Evolutionary conservation across 768 basidiomycete species (phyloP).

Genomic region (Tricholoma sp.): DNA sequence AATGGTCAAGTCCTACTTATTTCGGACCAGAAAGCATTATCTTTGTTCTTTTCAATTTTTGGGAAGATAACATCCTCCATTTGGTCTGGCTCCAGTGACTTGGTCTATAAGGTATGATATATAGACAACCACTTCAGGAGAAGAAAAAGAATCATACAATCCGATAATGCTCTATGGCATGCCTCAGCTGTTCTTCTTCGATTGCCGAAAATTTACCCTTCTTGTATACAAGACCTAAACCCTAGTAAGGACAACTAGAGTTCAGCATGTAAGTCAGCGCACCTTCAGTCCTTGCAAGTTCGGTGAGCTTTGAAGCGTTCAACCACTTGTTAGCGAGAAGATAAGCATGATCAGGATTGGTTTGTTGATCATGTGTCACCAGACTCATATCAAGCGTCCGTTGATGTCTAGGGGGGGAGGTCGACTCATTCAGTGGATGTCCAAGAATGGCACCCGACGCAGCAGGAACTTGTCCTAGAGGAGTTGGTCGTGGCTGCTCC

Average conservation of each 20-base stretch:
- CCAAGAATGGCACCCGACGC: constrained; percentile 40
- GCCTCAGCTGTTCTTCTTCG: constrained; percentile 62
- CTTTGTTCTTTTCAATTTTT: constrained; percentile 53
- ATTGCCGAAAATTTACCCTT: constrained; percentile 84
- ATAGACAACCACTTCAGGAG: neutral
- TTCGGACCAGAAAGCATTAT: constrained; percentile 74
- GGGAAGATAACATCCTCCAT: constrained; percentile 65
- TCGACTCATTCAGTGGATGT: constrained; percentile 25
- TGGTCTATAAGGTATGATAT: constrained; percentile 30
- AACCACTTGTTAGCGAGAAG: constrained; percentile 80
- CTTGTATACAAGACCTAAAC: constrained; percentile 74
- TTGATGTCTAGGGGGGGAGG: constrained; percentile 23
- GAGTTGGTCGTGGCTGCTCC: constrained; percentile 21
- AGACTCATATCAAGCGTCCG: constrained; percentile 39
- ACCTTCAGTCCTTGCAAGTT: constrained; percentile 70
- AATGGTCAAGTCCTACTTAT: constrained; percentile 49
- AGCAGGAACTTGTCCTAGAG: constrained; percentile 36
- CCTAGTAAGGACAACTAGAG: neutral
- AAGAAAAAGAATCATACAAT: constrained; percentile 34
- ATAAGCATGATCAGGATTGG: constrained; percentile 54
- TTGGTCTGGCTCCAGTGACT: constrained; percentile 49
- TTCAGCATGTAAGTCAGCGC: neutral
- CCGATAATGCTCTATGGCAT: constrained; percentile 62
- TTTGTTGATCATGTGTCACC: constrained; percentile 33
- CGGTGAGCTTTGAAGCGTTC: constrained; percentile 59